Percentiles rank a stretch among this genome's conserved stretches.
Evolutionary conservation across 225 moss, liverwort and hornwort genomes (phyloP).

Genomic region (Physcomitrellopsis africana): DNA sequence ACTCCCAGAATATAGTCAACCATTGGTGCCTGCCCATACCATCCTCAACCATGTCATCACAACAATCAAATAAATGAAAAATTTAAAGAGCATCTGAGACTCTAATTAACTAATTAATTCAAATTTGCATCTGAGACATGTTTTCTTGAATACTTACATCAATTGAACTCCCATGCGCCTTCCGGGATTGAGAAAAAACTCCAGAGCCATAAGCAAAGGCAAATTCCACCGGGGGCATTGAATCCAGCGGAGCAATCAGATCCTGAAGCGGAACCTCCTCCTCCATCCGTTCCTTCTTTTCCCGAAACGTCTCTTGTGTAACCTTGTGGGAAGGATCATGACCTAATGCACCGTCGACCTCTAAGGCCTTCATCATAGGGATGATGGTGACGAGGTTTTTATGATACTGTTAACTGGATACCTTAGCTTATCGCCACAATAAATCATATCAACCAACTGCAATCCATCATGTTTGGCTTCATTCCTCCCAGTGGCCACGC

Average conservation of each 20-base stretch:
- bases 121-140: too few relatives aligned
- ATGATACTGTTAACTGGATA: too few relatives aligned
- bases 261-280: conserved; percentile 40
- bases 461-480: too few relatives aligned
- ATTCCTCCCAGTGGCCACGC: too few relatives aligned
- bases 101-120: background rate
- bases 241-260: conserved; percentile 67
- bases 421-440: too few relatives aligned
- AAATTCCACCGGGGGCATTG: conserved; percentile 83
- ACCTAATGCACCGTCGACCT: conserved; percentile 34
- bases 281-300: conserved; percentile 14
- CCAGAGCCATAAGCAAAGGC: conserved; percentile 90
- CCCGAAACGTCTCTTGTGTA: background rate
- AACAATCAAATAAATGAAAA: background rate
- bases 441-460: too few relatives aligned
- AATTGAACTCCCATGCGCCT: conserved; percentile 16
- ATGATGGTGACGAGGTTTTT: background rate
- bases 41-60: conserved; percentile 22
- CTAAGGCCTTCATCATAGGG: conserved; percentile 49
- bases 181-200: conserved; percentile 63
- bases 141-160: conserved; percentile 40
- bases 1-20: conserved; percentile 95
- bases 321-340: background rate
- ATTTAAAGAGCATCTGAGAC: background rate
- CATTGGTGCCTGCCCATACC: conserved; percentile 74